Conservation (phyloP, 306 rosid genomes). For the Cucurbita pepo region DNA sequence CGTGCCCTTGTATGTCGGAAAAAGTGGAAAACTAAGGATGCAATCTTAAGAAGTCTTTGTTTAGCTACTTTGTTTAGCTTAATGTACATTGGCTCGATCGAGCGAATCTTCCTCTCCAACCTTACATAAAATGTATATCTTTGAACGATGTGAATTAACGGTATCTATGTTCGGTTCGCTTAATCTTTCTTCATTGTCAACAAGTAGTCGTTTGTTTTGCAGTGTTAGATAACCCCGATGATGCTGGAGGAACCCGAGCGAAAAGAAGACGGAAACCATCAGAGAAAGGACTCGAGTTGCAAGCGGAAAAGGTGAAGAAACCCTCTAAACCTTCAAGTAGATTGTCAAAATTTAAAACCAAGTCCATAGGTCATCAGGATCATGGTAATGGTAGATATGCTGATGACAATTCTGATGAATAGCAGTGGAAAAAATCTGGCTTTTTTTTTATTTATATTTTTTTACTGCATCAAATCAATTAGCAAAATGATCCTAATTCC, state of each 20-base stretch:
- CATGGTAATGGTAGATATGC: slow-evolving; percentile 28
- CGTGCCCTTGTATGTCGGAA: not conserved
- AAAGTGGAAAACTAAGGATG: not conserved
- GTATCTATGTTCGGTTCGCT: not conserved
- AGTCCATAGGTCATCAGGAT: slow-evolving; percentile 31
- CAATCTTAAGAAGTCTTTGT: not conserved
- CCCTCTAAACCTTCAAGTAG: slow-evolving; percentile 42
- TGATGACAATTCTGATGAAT: slow-evolving; percentile 42
- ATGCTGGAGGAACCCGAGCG: slow-evolving; percentile 34
- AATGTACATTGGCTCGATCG: not conserved
- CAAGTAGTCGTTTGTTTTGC: not conserved
- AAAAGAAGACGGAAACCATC: slow-evolving; percentile 78
- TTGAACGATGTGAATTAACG: not conserved
- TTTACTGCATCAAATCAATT: not conserved
- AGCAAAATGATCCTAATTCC: not conserved
- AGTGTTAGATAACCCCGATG: slow-evolving; percentile 27
- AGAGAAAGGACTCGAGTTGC: slow-evolving; percentile 75
- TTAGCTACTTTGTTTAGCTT: not conserved
- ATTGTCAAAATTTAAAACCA: slow-evolving; percentile 27
- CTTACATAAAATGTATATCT: not conserved
- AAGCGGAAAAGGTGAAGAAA: slow-evolving; percentile 57
- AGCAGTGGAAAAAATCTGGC: not conserved
- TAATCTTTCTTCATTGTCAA: not conserved
- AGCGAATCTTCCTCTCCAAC: not conserved
- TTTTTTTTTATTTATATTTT: not conserved